Conservation (phyloP, 148 eudicot genomes). For the Drosera capensis region DNA sequence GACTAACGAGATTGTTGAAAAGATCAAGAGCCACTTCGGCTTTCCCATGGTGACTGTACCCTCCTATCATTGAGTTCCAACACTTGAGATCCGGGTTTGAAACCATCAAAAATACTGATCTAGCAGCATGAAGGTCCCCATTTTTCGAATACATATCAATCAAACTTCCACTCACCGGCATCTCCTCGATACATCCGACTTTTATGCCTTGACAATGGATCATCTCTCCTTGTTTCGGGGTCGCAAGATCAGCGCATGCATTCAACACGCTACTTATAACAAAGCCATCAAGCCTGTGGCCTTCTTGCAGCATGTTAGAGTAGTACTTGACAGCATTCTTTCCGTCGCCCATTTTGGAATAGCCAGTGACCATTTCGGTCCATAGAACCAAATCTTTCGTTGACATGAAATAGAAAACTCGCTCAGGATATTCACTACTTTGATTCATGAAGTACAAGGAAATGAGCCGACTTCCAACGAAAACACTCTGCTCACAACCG, state of each 20-base stretch:
- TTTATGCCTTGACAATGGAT: slow-evolving; percentile 54
- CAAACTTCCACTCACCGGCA: slow-evolving; percentile 57
- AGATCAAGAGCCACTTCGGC: slow-evolving; percentile 40
- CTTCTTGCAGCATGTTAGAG: slow-evolving; percentile 39
- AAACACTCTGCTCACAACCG: slow-evolving; percentile 42
- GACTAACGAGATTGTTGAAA: slow-evolving; percentile 30
- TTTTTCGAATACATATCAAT: slow-evolving; percentile 73
- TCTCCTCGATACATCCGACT: slow-evolving; percentile 37
- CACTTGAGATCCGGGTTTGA: slow-evolving; percentile 45
- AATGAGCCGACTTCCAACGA: slow-evolving; percentile 48
- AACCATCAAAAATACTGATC: slow-evolving; percentile 19
- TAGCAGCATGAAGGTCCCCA: slow-evolving; percentile 51
- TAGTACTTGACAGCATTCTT: slow-evolving; percentile 47
- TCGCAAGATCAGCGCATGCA: slow-evolving; percentile 78
- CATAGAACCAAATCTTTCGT: slow-evolving; percentile 58
- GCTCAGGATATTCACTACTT: slow-evolving; percentile 33
- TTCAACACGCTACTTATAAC: slow-evolving; percentile 51
- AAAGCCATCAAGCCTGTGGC: slow-evolving; percentile 44
- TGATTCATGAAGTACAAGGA: slow-evolving; percentile 65
- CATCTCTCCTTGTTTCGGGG: slow-evolving; percentile 47
- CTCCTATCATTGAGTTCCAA: slow-evolving; percentile 72
- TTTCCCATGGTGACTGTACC: slow-evolving; percentile 74
- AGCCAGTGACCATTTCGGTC: slow-evolving; percentile 78
- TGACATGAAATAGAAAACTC: slow-evolving; percentile 27
- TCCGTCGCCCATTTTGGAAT: slow-evolving; percentile 33